phyloP scores from a whole-genome alignment of 2,329 filamentous ascomycete genomes.

The Aspergillus puulaauensis region DNA sequence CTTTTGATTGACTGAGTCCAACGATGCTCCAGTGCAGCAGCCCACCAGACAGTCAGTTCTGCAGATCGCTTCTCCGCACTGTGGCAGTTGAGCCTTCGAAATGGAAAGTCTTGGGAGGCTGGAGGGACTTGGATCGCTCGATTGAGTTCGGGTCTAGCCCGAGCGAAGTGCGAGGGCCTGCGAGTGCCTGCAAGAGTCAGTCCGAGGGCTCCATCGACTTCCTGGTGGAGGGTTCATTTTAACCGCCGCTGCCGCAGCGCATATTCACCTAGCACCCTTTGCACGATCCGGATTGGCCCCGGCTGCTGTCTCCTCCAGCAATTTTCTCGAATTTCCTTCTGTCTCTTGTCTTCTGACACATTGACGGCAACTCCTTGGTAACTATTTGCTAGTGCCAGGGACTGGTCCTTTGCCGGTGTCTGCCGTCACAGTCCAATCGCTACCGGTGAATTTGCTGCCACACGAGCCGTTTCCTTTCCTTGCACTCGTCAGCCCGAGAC shows the following conservation, averaged over 20 bases:
- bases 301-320: not conserved
- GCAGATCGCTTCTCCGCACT: slow-evolving; percentile 11
- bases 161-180: too few relatives aligned
- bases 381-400: slow-evolving; percentile 1
- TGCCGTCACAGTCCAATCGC: not conserved
- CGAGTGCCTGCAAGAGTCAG: too few relatives aligned
- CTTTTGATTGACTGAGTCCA: not conserved
- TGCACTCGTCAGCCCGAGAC: not conserved
- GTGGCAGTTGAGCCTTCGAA: not conserved
- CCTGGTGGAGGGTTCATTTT: not conserved
- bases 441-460: not conserved
- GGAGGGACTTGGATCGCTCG: slow-evolving; percentile 12
- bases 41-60: not conserved
- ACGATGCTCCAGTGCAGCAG: not conserved
- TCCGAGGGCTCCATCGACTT: too few relatives aligned
- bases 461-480: slow-evolving; percentile 4
- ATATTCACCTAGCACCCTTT: slow-evolving; percentile 2
- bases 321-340: not conserved
- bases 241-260: slow-evolving; percentile 19
- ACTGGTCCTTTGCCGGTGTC: not conserved
- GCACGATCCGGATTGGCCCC: not conserved
- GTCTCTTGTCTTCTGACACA: slow-evolving; percentile 4
- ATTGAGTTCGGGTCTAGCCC: slow-evolving; percentile 8
- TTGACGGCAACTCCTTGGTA: not conserved
- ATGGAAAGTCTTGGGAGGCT: not conserved